Evolutionary conservation across 148 eudicot genomes (phyloP).

Genomic region (Vaccinium corymbosum): DNA sequence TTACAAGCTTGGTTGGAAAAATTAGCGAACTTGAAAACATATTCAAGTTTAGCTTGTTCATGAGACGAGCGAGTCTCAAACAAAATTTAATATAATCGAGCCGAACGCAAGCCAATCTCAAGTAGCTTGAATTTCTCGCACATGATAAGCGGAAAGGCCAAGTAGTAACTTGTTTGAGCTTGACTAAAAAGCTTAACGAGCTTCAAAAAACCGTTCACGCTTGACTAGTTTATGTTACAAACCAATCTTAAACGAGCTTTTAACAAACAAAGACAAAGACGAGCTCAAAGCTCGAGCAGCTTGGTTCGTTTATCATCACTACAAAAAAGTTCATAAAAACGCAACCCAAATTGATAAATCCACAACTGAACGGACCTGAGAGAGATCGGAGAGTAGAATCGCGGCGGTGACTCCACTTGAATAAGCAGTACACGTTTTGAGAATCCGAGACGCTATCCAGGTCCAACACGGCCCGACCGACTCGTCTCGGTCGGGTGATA

Average conservation of each 20-base stretch:
- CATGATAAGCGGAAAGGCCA: background rate
- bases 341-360: background rate
- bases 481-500: conserved; percentile 38
- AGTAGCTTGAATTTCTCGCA: background rate
- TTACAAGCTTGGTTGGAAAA: background rate
- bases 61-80: background rate
- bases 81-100: background rate
- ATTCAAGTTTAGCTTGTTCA: background rate
- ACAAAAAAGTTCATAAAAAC: background rate
- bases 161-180: background rate
- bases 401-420: conserved; percentile 93
- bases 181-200: background rate
- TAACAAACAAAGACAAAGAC: background rate
- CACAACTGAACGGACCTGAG: conserved; percentile 40
- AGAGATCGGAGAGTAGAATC: conserved; percentile 80
- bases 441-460: conserved; percentile 78
- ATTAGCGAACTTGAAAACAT: background rate
- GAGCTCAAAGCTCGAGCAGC: background rate
- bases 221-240: background rate
- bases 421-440: conserved; percentile 68
- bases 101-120: background rate
- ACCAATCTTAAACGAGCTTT: background rate
- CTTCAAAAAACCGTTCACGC: background rate
- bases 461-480: conserved; percentile 64
- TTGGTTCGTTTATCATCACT: background rate